phyloP scores from a whole-genome alignment of 2,329 filamentous ascomycete genomes.

The Meredithiella fracta region DNA sequence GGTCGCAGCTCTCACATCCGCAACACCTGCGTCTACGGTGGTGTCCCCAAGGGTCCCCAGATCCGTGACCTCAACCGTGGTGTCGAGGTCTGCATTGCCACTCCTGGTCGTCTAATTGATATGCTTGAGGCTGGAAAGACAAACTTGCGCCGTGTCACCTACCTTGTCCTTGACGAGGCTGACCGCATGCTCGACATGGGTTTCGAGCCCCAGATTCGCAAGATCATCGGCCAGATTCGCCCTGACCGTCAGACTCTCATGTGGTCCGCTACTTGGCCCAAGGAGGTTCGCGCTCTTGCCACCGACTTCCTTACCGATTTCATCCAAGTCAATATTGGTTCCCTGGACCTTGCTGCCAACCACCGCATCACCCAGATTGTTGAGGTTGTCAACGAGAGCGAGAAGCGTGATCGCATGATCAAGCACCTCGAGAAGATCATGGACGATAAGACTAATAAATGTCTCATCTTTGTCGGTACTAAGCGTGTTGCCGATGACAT shows the following conservation, averaged over 20 bases:
- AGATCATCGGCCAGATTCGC: conserved; percentile 94
- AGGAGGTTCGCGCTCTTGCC: conserved; percentile 87
- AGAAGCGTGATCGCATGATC: conserved; percentile 95
- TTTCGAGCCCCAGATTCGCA: conserved; percentile 98
- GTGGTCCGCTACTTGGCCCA: conserved; percentile 99
- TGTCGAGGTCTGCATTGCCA: conserved; percentile 97
- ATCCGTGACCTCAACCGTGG: conserved; percentile 88
- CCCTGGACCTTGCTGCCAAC: conserved; percentile 89
- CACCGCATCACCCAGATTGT: conserved; percentile 96
- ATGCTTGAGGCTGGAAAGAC: conserved; percentile 98
- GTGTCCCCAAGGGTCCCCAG: conserved; percentile 94
- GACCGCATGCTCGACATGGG: conserved; percentile 99
- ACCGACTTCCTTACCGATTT: conserved; percentile 85
- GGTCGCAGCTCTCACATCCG: conserved; percentile 94
- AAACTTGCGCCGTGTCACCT: conserved; percentile 93
- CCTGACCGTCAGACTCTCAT: conserved; percentile 98
- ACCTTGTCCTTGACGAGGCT: conserved; percentile 94
- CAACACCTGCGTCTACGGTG: conserved; percentile 97
- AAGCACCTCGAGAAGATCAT: conserved; percentile 97
- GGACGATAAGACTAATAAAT: conserved; percentile 91
- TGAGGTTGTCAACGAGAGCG: conserved; percentile 86
- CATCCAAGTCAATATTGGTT: conserved; percentile 98
- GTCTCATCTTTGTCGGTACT: conserved; percentile 81
- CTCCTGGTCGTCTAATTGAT: conserved; percentile 91
- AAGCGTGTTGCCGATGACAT: conserved; percentile 98